phyloP scores from a whole-genome alignment of 768 basidiomycete species.

The Pleurotus cornucopiae region DNA sequence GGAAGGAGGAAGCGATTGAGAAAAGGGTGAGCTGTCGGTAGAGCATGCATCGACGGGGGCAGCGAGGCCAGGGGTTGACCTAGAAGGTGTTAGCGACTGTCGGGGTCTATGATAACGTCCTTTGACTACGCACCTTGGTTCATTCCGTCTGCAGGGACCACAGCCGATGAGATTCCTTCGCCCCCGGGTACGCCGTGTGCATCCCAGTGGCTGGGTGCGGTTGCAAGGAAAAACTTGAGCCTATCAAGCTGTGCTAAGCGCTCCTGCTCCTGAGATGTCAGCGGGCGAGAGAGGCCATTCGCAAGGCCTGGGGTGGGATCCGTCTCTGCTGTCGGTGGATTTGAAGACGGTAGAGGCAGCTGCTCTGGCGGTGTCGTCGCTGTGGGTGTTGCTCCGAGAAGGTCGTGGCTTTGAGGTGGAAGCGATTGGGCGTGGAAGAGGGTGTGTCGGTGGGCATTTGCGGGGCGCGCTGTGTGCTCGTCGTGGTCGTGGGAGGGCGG shows the following conservation, averaged over 20 bases:
- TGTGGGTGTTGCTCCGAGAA: conserved; percentile 8
- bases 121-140: not conserved
- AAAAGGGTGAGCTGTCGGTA: conserved; percentile 57
- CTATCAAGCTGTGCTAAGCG: conserved; percentile 71
- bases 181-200: conserved; percentile 10
- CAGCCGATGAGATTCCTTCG: conserved; percentile 4
- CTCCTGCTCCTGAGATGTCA: conserved; percentile 63
- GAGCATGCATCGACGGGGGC: conserved; percentile 31
- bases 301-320: conserved; percentile 8
- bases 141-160: not conserved
- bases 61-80: conserved; percentile 15
- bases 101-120: not conserved
- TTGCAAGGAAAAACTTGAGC: conserved; percentile 87
- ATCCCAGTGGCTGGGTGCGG: conserved; percentile 77
- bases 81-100: not conserved
- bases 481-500: conserved; percentile 33
- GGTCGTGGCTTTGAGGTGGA: conserved; percentile 10
- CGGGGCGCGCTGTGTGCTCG: conserved; percentile 45
- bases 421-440: conserved; percentile 33
- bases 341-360: not conserved
- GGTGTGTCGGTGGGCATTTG: conserved; percentile 41
- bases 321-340: conserved; percentile 9
- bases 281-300: conserved; percentile 47
- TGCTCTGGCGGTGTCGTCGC: conserved; percentile 11
- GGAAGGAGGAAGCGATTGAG: conserved; percentile 88